Evolutionary conservation across 2,329 filamentous ascomycete species (phyloP), one percentile per base, ranked within the genome.

Genomic region (Metarhizium robertsii): DNA sequence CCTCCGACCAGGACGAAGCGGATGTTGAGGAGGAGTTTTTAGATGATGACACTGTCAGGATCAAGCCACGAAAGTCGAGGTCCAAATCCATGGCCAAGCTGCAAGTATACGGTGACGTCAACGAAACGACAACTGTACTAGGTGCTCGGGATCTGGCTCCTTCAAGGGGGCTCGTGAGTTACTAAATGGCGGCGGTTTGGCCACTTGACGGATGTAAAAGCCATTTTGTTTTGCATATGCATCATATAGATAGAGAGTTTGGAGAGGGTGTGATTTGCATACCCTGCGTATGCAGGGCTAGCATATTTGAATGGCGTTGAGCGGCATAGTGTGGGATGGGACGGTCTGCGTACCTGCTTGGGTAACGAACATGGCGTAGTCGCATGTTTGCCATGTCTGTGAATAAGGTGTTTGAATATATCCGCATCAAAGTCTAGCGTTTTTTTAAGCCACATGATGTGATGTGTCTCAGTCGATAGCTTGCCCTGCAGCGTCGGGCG

Each of bases 31-130:
- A 67, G 50, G 72, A 69, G 60, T 69, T 53, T 34, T 50, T 57
- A 6, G 47, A 53, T 13, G 53, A 57, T 20, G 56, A 55, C 13
- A 57, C 55, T 8, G 48, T 55, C 20, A 52, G 52, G 32, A 53
- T 55, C 6, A 70, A 66, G 61, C 56, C 63, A 47, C 49, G 45
- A 47, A 54, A 54, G 32, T 46, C 50, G 16, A 52, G 55, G 25
- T 52, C 55, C 18, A 55, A 50, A 45, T 55, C 49, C 2, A 54
- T 47, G 43, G 49, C 49, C 13, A 55, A 57, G 46, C 14, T 57
- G 36, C 50, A 50, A 7, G 52, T 54, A 43, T 71, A 76, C 14
- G 75, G 76, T 13, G 71, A 70, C 7, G 40, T 18, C 14, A 50
- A 47, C 40, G 53, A 55, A 45, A 48, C 56, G 10, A 55, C 56